These are phyloP conservation scores for Cucurbita moschata DNA, from an alignment of 306 rosid genomes.

Conservation along the genomic window DNA sequence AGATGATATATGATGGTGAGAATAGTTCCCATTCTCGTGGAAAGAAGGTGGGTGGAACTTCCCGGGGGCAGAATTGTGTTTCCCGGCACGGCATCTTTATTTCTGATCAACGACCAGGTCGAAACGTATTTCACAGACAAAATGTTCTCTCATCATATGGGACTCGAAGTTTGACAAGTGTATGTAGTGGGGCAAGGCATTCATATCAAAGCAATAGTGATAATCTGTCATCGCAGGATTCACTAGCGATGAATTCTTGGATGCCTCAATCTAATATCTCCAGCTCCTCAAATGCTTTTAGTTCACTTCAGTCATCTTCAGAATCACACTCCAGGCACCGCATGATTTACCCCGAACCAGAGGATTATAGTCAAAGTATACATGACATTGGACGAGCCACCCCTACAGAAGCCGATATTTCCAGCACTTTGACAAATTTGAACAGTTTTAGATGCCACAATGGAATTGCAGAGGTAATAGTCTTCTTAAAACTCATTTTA, in stretches of 20 bases:
- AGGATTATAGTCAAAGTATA: constrained; percentile 34
- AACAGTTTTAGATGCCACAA: neutral
- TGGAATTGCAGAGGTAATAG: constrained; percentile 4
- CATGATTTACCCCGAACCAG: constrained; percentile 34
- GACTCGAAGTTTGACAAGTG: constrained; percentile 33
- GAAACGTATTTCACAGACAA: constrained; percentile 39
- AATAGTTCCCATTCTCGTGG: constrained; percentile 59
- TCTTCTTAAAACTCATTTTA: neutral
- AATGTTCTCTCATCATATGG: constrained; percentile 39
- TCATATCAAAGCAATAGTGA: constrained; percentile 47
- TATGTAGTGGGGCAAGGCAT: constrained; percentile 40
- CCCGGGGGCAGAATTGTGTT: constrained; percentile 31
- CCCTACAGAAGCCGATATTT: constrained; percentile 4
- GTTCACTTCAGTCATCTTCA: constrained; percentile 25
- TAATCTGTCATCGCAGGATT: constrained; percentile 19
- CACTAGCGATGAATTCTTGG: constrained; percentile 24
- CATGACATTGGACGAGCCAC: constrained; percentile 29
- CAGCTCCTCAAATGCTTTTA: constrained; percentile 24
- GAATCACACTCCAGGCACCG: constrained; percentile 29
- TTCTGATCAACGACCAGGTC: constrained; percentile 53
- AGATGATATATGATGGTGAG: constrained; percentile 67
- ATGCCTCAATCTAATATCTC: constrained; percentile 28
- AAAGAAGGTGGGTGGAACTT: constrained; percentile 55
- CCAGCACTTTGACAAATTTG: neutral
- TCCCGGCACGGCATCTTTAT: constrained; percentile 49